Base-by-base conservation (phyloP, 208 protist species). In the Acanthamoeba castellanii region DNA sequence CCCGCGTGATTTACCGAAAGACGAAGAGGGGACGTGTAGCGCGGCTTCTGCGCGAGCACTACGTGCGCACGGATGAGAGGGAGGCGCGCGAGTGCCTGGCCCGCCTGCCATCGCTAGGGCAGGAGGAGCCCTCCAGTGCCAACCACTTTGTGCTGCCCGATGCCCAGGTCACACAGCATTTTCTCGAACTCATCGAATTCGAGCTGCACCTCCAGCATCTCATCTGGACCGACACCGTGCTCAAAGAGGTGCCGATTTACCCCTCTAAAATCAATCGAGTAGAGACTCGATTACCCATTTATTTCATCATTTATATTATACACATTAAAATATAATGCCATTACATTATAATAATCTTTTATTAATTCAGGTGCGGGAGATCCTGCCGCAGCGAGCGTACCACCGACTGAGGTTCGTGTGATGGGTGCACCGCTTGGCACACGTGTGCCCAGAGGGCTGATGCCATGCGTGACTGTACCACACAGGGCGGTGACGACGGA, bases 141-240 rank as follows among this genome's bases (percentile, higher is more conserved):
- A n/a, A 84, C 68, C 68, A 74, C 13, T 88, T 95, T 66, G 94
- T 97, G 3, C 22, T 98, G 55, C 85, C 96, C 5, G 97, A 98
- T 95, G 97, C 96, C 0, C 96, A 97, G 68, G 95, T 97, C 42
- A 74, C 97, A 2, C 57, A 97, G 25, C 97, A 97, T 89, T 97
- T 98, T 64, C 95, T 97, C 7, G 97, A 98, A 90, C 20, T 97
- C 27, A 78, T 98, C 3, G 97, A 98, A 64, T 94, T 97, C 50
- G 88, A 93, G 27, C n/a, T 57, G 52, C n/a, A 61, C 7, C 37
- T 97, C 7, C 93, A 68, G 9, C 95, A 98, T 50, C 70, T 97
- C 3, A 92, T 98, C 45, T 94, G 98, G 18, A 55, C 94, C 25
- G 85, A 96, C 13, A 98, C 97, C 1, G 97, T 98, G 6, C 76